Percentiles rank a stretch among this genome's conserved stretches.
These are phyloP conservation scores for Backusella macrospora DNA, from an alignment of 192 early-diverging fungal species.

Conservation along the genomic window DNA sequence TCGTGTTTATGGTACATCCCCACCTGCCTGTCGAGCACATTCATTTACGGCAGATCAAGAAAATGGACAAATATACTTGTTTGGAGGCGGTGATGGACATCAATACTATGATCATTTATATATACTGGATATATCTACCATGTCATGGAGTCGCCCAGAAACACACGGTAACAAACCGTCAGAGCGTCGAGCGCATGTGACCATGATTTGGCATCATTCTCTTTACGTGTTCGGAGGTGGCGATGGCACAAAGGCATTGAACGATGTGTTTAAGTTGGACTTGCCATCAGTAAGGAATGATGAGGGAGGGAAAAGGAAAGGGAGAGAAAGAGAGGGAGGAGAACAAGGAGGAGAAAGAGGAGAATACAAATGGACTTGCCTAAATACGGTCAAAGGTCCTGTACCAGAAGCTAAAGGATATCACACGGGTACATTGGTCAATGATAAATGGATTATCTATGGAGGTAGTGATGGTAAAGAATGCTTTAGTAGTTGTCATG, in stretches of 20 bases:
- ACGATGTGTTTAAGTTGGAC: slow-evolving; percentile 71
- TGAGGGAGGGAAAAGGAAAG: not conserved
- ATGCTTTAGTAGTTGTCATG: slow-evolving; percentile 67
- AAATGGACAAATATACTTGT: slow-evolving; percentile 65
- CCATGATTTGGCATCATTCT: slow-evolving; percentile 69
- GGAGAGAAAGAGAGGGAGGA: not conserved
- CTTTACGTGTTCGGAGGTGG: slow-evolving; percentile 90
- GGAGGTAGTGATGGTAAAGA: slow-evolving; percentile 87
- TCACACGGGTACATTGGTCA: slow-evolving; percentile 81
- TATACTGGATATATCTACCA: slow-evolving; percentile 72
- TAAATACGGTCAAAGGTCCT: slow-evolving; percentile 57
- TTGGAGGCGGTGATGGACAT: slow-evolving; percentile 89
- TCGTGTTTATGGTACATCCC: slow-evolving; percentile 67
- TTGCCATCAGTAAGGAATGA: slow-evolving; percentile 20
- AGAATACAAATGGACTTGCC: slow-evolving; percentile 56
- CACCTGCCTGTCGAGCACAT: slow-evolving; percentile 85
- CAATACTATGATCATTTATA: slow-evolving; percentile 80
- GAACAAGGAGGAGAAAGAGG: not conserved
- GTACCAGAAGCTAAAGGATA: slow-evolving; percentile 79
- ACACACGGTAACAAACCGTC: slow-evolving; percentile 59
- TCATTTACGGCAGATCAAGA: slow-evolving; percentile 67
- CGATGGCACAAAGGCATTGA: slow-evolving; percentile 81
- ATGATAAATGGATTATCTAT: slow-evolving; percentile 76
- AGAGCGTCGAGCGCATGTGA: slow-evolving; percentile 77
- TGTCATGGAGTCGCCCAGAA: slow-evolving; percentile 67